phyloP scores from a whole-genome alignment of 176 grass and related monocot genomes.

The Thinopyrum elongatum region DNA sequence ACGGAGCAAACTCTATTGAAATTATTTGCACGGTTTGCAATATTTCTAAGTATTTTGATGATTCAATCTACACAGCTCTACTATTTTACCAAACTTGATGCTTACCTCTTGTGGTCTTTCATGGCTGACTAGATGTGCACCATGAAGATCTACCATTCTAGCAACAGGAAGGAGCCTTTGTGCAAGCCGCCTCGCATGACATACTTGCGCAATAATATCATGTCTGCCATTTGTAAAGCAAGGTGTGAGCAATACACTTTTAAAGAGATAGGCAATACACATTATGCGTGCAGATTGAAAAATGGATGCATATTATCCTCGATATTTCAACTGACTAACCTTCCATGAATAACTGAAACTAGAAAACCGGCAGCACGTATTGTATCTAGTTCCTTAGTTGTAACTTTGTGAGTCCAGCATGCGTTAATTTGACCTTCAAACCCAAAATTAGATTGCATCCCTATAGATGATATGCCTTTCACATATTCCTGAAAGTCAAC shows the following conservation, averaged over 20 bases:
- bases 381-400: constrained; percentile 60
- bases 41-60: not conserved
- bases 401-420: constrained; percentile 93
- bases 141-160: constrained; percentile 94
- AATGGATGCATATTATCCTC: not conserved
- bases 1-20: not conserved
- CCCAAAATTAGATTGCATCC: constrained; percentile 92
- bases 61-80: not conserved
- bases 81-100: not conserved
- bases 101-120: constrained; percentile 94
- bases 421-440: constrained; percentile 97
- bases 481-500: constrained; percentile 75
- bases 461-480: constrained; percentile 77
- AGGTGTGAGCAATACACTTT: not conserved
- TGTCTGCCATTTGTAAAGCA: constrained; percentile 40
- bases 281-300: not conserved
- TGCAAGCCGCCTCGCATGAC: constrained; percentile 72
- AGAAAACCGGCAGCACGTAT: constrained; percentile 74
- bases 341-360: constrained; percentile 95
- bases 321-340: constrained; percentile 43
- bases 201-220: constrained; percentile 86
- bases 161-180: constrained; percentile 74
- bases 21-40: not conserved
- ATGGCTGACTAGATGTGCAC: constrained; percentile 95
- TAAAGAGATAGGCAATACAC: not conserved